Conservation (phyloP, 2,329 filamentous ascomycete species). For the Chaetomiaceae sp. region DNA sequence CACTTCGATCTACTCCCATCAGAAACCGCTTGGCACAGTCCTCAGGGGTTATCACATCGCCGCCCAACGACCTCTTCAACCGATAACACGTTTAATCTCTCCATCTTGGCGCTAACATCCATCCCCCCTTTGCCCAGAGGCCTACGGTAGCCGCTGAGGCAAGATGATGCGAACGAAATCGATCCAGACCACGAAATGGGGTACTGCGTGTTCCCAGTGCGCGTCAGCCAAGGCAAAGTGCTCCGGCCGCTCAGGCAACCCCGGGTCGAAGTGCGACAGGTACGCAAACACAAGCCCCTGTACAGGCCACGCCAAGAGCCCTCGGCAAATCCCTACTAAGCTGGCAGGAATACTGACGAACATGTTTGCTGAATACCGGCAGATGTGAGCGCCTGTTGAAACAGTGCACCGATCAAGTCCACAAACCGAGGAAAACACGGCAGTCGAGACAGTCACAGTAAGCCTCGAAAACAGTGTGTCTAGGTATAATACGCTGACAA, state of each 20-base stretch:
- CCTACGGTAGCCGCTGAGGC: neutral
- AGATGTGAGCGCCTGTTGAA: slow-evolving; percentile 21
- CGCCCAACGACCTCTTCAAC: too few relatives aligned
- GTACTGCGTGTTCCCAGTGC: slow-evolving; percentile 22
- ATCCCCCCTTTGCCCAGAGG: neutral
- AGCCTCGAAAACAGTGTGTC: neutral
- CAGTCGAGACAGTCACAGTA: slow-evolving; percentile 12
- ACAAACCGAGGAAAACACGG: slow-evolving; percentile 15
- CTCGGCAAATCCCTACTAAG: neutral
- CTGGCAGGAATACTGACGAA: neutral
- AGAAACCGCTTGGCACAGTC: too few relatives aligned
- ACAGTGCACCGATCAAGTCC: slow-evolving; percentile 20
- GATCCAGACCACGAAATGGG: slow-evolving; percentile 21
- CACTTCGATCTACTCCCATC: too few relatives aligned
- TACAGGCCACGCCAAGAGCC: too few relatives aligned
- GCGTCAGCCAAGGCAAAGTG: slow-evolving; percentile 22
- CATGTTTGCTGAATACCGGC: neutral
- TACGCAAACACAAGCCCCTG: neutral
- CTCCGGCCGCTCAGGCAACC: slow-evolving; percentile 13
- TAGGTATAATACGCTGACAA: neutral
- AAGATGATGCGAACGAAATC: slow-evolving; percentile 13
- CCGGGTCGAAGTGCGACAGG: slow-evolving; percentile 17
- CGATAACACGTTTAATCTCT: neutral
- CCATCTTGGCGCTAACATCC: too few relatives aligned
- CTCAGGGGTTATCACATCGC: too few relatives aligned